Conservation (phyloP, 257 asterid species). For the Nicotiana attenuata region DNA sequence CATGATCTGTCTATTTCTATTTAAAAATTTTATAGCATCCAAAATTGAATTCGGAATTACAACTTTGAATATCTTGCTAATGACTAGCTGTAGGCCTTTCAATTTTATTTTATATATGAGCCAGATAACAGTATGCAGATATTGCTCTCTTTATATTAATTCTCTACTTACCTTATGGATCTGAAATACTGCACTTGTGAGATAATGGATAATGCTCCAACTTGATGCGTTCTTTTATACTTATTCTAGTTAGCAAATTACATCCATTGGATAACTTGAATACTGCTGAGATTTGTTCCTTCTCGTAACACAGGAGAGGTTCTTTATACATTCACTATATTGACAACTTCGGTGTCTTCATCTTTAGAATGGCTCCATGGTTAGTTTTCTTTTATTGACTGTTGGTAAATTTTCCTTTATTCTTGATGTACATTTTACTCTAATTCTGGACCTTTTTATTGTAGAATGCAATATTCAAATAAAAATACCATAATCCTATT, state of each 20-base stretch:
- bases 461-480: too few relatives aligned
- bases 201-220: background rate
- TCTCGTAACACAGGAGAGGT: conserved; percentile 58
- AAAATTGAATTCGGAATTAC: background rate
- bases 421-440: background rate
- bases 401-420: background rate
- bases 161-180: background rate
- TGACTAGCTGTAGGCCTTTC: background rate
- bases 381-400: conserved; percentile 24
- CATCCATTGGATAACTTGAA: background rate
- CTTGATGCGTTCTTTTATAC: background rate
- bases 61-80: background rate
- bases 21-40: background rate
- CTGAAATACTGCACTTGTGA: background rate
- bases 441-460: background rate
- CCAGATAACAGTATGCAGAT: background rate
- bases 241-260: background rate
- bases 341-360: conserved; percentile 79
- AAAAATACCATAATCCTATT: too few relatives aligned
- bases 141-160: background rate
- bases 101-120: background rate
- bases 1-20: background rate
- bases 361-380: conserved; percentile 91
- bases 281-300: conserved; percentile 7
- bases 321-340: conserved; percentile 72